Base-by-base conservation (phyloP, 495 filamentous ascomycete genomes). In the Eremomyces bilateralis region DNA sequence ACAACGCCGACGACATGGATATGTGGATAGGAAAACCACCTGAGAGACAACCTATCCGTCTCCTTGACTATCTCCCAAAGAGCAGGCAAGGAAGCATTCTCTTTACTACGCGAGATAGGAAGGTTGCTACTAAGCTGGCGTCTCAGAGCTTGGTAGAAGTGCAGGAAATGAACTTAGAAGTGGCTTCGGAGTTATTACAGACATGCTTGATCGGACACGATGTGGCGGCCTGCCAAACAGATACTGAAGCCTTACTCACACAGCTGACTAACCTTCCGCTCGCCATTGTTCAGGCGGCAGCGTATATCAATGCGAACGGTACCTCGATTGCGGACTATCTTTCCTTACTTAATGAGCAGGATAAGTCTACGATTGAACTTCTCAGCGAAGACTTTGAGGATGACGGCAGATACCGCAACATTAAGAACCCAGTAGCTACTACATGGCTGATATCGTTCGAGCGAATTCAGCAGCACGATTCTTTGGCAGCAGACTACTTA, bases 381-480 rank as follows among this genome's bases (percentile, higher is more conserved):
- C 41, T 70, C 6, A 64, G 59, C 37, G 42, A 55, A 44, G 64
- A 67, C 3, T 73, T 67, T 34, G 48, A 53, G 4, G 62, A 67
- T 21, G 41, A 55, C 4, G 42, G 51, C 4, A 45, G 61, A 32
- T 64, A 67, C 36, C 24, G 21, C 3, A 52, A 48, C 4, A 51
- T 42, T 11, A 47, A 58, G 13, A 71, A 69, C 36, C 53, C 68
- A 3, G 53, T 72, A 0, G 63, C 61, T 1, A 54, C 51, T 0
- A 73, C 67, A 0, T 72, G 63, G 66, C 48, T 62, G 0, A 58
- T 66, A 0, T 67, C 65, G 0, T 65, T 71, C 33, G 37, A 51
- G 0, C 58, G 67, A 38, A 62, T 70, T 8, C 50, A 38, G 20
- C 22, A 47, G 5, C 29, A 36, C 1, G 34, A 58, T 24, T 29